Base-by-base conservation (phyloP, 1,284 basidiomycete species). In the Sanghuangporus sanghuang region DNA sequence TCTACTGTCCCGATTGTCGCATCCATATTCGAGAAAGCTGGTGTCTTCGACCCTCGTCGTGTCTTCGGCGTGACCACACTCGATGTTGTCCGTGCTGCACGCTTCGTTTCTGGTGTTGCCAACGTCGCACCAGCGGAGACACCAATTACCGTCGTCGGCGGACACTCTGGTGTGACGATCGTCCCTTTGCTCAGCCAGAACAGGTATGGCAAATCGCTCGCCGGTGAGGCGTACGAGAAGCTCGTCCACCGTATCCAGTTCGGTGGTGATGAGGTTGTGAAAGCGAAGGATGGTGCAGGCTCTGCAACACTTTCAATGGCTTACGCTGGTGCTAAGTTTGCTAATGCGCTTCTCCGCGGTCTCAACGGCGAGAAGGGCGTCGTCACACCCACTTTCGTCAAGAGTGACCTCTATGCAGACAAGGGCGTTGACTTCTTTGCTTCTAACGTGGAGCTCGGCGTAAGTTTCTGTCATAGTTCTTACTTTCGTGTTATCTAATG, bases 1-100 rank as follows among this genome's bases (percentile, higher is more conserved):
- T 93, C 90, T 66, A 98, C 96, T 70, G 97, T 99, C 63, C 97
- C 97, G 73, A 97, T 99, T 73, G 95, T 97, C 71, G 95, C 95
- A 65, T 87, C 90, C 73, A 92, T 92, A 65, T 89, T 97, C 77
- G 89, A 94, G 81, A 94, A 95, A 79, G 91, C 92, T 36, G 95
- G 95, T 69, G 93, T 93, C 67, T 98, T 93, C 81, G 89, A 99
- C 82, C 93, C 95, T 68, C 78, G 73, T 52, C 85, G 80, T 64
- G 70, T 91, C 68, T 90, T 90, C 71, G 89, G 96, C 85, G 92
- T 99, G 69, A 98, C 96, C 73, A 96, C 95, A 71, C 92, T 98
- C 73, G 97, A 99, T 74, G 93, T 98, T 69, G 95, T 98, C 74
- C 94, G 96, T 72, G 89, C 96, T 50, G 88, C 93, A 54, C 94